Conservation (phyloP, 257 asterid genomes). For the Solanum chiquidenum region DNA sequence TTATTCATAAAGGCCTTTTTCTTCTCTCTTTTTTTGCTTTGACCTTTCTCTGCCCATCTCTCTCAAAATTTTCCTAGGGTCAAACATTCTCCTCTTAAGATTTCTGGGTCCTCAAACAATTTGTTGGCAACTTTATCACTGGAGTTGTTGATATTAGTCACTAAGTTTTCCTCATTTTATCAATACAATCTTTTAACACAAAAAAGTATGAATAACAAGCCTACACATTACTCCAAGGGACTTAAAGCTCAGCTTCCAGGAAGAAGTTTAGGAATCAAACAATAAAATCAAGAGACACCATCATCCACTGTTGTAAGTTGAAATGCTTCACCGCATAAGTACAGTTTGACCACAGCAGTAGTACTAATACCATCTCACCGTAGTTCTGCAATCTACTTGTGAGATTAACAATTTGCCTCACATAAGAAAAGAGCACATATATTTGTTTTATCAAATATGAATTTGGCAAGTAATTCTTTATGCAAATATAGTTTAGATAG, state of each 20-base stretch:
- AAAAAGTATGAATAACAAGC: background rate
- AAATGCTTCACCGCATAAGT: background rate
- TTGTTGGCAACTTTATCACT: background rate
- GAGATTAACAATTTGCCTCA: background rate
- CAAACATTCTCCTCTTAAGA: background rate
- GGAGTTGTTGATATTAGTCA: background rate
- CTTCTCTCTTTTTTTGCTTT: background rate
- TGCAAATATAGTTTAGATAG: background rate
- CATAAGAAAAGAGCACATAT: background rate
- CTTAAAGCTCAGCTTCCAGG: background rate
- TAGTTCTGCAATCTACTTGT: background rate
- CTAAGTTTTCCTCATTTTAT: background rate
- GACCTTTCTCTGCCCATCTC: background rate
- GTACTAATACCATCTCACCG: background rate
- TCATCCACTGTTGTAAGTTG: background rate
- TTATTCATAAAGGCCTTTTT: background rate
- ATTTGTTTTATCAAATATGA: background rate
- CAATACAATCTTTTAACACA: background rate
- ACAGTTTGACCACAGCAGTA: background rate
- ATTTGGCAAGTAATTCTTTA: background rate
- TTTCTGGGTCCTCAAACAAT: background rate
- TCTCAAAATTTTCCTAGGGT: background rate
- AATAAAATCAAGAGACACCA: background rate
- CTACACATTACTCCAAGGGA: background rate
- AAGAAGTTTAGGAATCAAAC: background rate